phyloP scores from a whole-genome alignment of 2,329 filamentous ascomycete species.

The Sordariomycetes sp. region DNA sequence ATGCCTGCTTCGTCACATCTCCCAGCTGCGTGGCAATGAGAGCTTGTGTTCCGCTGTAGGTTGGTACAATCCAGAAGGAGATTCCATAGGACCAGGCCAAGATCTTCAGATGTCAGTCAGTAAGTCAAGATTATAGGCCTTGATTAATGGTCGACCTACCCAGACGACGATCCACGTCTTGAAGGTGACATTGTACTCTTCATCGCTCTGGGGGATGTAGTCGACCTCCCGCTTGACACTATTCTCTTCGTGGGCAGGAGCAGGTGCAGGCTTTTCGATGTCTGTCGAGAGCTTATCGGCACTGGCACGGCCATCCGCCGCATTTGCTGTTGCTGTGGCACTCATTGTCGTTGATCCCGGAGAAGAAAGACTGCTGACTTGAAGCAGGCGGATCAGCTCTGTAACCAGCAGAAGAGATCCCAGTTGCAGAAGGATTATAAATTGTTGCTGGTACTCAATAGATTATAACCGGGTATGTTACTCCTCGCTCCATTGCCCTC shows the following conservation, averaged over 20 bases:
- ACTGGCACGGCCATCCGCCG: not conserved
- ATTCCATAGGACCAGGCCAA: slow-evolving; percentile 24
- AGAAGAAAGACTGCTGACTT: too few relatives aligned
- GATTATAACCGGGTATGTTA: too few relatives aligned
- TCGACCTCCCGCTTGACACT: not conserved
- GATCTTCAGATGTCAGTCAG: slow-evolving; percentile 12
- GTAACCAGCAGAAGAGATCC: too few relatives aligned
- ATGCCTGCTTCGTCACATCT: slow-evolving; percentile 19
- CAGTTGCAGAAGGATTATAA: too few relatives aligned
- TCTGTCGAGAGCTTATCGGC: slow-evolving; percentile 1
- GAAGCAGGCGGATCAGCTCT: too few relatives aligned
- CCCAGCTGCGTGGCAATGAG: slow-evolving; percentile 22
- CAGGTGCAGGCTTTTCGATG: slow-evolving; percentile 8
- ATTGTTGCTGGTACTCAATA: too few relatives aligned
- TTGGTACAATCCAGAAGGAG: slow-evolving; percentile 27
- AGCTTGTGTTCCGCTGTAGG: slow-evolving; percentile 17
- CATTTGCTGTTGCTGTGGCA: too few relatives aligned
- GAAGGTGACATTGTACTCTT: slow-evolving; percentile 26
- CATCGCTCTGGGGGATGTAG: slow-evolving; percentile 19
- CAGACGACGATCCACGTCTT: slow-evolving; percentile 29
- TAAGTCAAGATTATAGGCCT: not conserved
- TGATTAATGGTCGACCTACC: slow-evolving; percentile 3
- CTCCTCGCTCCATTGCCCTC: too few relatives aligned
- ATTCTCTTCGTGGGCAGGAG: slow-evolving; percentile 6
- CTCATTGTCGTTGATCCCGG: too few relatives aligned